Evolutionary conservation across 2,329 filamentous ascomycete species (phyloP).

Genomic region (Neopestalotiopsis sp.): DNA sequence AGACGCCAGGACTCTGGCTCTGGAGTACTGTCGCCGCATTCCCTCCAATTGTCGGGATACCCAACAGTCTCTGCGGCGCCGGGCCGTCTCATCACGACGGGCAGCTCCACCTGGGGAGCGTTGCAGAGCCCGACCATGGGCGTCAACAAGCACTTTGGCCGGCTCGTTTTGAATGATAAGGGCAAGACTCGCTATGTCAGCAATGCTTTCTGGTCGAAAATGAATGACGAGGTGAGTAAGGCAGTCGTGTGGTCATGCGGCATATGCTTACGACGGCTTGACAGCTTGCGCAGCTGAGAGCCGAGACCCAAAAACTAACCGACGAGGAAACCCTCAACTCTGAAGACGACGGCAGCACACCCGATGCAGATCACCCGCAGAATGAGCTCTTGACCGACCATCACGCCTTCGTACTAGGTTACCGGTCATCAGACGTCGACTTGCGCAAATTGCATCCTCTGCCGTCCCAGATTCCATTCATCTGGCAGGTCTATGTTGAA

Average conservation of each 20-base stretch:
- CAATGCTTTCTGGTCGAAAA: constrained; percentile 76
- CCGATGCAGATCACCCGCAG: constrained; percentile 43
- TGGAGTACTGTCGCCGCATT: constrained; percentile 18
- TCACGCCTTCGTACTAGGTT: constrained; percentile 75
- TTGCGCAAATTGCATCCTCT: constrained; percentile 68
- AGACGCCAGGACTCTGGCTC: constrained; percentile 21
- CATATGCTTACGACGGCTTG: constrained; percentile 5
- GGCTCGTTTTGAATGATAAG: constrained; percentile 72
- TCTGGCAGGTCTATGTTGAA: constrained; percentile 75
- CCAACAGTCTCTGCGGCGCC: neutral
- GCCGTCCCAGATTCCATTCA: constrained; percentile 66
- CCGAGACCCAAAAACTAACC: constrained; percentile 53
- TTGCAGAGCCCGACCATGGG: constrained; percentile 37
- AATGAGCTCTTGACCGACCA: constrained; percentile 52
- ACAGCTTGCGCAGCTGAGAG: constrained; percentile 51
- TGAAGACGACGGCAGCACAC: constrained; percentile 62
- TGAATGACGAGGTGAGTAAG: constrained; percentile 72
- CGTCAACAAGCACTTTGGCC: constrained; percentile 63
- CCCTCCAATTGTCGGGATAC: neutral
- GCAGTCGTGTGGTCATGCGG: neutral
- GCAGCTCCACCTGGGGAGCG: constrained; percentile 13
- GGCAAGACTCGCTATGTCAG: constrained; percentile 75
- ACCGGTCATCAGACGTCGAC: constrained; percentile 73
- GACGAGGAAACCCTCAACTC: constrained; percentile 63
- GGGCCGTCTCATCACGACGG: constrained; percentile 10